Conservation (phyloP, 116 monocot genomes). For the Thalassia testudinum region DNA sequence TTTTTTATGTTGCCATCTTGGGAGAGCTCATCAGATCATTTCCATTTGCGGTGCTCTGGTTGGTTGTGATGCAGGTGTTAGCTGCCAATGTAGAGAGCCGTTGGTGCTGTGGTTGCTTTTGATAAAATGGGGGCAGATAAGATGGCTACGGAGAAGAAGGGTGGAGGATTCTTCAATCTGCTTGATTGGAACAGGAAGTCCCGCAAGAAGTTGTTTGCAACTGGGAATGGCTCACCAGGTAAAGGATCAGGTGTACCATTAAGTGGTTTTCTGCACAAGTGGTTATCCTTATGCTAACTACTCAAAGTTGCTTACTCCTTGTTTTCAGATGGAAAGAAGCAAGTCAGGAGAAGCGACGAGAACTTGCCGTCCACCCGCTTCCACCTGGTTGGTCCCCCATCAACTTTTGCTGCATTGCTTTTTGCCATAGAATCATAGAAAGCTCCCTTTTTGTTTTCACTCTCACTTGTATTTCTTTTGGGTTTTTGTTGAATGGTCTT, state of each 20-base stretch:
- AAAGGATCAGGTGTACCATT: slow-evolving; percentile 1
- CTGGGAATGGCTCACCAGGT: slow-evolving; percentile 58
- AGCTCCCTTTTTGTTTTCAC: no score
- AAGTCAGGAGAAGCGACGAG: slow-evolving; percentile 31
- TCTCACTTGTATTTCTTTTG: no score
- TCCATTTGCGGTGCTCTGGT: no score
- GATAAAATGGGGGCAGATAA: slow-evolving; percentile 51
- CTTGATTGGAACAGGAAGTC: slow-evolving; percentile 95
- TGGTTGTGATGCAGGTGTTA: no score
- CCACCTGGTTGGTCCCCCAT: slow-evolving; percentile 30
- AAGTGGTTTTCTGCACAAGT: background rate
- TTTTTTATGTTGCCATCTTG: no score
- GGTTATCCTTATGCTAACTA: no score
- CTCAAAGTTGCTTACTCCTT: no score
- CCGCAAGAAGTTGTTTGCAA: slow-evolving; percentile 75
- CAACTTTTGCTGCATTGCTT: background rate
- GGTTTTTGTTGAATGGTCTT: no score
- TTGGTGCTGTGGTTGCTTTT: background rate
- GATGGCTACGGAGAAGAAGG: slow-evolving; percentile 31
- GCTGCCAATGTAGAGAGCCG: no score
- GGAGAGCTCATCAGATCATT: no score
- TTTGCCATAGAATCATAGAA: no score
- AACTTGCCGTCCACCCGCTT: slow-evolving; percentile 19
- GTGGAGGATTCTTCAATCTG: slow-evolving; percentile 63
- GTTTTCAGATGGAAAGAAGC: slow-evolving; percentile 45